phyloP scores from a whole-genome alignment of 2,329 filamentous ascomycete genomes.

The Podosphaera xanthii region DNA sequence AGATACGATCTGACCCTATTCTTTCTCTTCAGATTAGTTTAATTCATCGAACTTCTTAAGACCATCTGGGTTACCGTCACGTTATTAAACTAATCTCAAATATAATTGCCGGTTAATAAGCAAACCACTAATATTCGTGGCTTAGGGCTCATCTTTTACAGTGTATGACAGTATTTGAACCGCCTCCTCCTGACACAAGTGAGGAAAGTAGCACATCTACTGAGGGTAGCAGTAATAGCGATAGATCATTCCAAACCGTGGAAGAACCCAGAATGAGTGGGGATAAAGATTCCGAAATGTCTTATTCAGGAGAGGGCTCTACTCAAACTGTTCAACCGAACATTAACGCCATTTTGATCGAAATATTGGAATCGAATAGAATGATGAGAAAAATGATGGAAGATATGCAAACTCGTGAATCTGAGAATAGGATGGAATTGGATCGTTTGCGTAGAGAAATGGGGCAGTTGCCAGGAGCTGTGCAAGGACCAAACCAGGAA shows the following conservation, averaged over 20 bases:
- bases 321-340: background rate
- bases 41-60: background rate
- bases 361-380: background rate
- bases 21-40: no score
- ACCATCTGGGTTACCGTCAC: background rate
- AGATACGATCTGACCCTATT: no score
- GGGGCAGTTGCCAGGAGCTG: no score
- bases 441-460: no score
- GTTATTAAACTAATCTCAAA: background rate
- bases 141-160: background rate
- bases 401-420: no score
- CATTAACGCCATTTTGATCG: background rate
- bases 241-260: background rate
- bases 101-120: background rate
- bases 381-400: background rate
- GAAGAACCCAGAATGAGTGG: background rate
- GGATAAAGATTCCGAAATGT: background rate
- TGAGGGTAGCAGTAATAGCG: background rate
- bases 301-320: background rate
- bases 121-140: background rate
- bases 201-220: background rate
- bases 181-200: background rate
- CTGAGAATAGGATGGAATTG: no score
- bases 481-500: background rate
- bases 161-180: background rate